A percentile compares a stretch with the other conserved stretches of the same genome.
Conservation (phyloP, 2,329 filamentous ascomycete genomes). For the Paraphaeosphaeria sporulosa region DNA sequence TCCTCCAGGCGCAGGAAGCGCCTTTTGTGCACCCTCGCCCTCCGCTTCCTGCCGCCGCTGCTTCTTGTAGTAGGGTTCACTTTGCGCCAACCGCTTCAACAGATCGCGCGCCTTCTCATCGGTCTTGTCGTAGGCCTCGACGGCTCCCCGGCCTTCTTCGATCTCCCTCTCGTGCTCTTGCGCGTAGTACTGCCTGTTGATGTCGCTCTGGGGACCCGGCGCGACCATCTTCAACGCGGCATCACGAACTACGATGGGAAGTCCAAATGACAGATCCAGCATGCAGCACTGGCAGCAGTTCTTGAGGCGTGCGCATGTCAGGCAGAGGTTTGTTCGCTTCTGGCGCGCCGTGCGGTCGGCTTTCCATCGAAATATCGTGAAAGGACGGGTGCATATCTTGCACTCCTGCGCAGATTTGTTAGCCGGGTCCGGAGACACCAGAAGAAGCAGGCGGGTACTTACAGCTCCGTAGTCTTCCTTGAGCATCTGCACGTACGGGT, state of each 20-base stretch:
- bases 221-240: constrained; percentile 98
- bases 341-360: constrained; percentile 89
- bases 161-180: constrained; percentile 97
- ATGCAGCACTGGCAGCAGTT: constrained; percentile 99
- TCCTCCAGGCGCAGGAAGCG: constrained; percentile 49
- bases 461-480: constrained; percentile 95
- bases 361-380: constrained; percentile 95
- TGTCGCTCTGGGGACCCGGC: constrained; percentile 86
- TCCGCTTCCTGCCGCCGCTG: constrained; percentile 75
- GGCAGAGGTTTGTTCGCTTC: constrained; percentile 92
- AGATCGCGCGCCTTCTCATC: constrained; percentile 96
- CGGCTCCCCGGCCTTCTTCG: constrained; percentile 80
- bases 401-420: constrained; percentile 50
- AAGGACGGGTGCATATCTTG: constrained; percentile 86
- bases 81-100: constrained; percentile 82
- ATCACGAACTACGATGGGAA: constrained; percentile 94
- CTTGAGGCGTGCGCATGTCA: constrained; percentile 95
- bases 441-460: constrained; percentile 79
- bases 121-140: constrained; percentile 94
- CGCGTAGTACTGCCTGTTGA: constrained; percentile 97
- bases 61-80: constrained; percentile 94
- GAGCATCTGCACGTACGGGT: constrained; percentile 98
- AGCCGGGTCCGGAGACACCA: constrained; percentile 68
- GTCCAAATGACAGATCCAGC: constrained; percentile 94
- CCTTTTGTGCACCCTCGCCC: constrained; percentile 52